Conservation (phyloP, 768 basidiomycete species). For the Termitomyces sp. region DNA sequence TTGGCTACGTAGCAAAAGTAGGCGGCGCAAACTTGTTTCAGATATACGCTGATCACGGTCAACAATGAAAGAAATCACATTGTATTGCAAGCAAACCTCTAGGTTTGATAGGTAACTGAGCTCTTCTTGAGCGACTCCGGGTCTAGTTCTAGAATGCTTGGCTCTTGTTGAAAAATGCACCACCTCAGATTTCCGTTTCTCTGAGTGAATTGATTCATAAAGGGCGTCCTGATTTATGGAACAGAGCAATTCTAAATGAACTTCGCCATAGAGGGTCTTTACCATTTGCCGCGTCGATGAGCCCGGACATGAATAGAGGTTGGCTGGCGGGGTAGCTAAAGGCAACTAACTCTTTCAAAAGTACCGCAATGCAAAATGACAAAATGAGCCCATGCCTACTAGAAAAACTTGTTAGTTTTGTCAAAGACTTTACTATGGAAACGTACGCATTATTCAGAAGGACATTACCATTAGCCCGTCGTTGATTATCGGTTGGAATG, state of each 20-base stretch:
- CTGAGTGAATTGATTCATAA: not conserved
- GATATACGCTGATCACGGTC: not conserved
- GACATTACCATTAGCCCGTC: not conserved
- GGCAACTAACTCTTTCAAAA: not conserved
- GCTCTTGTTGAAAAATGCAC: not conserved
- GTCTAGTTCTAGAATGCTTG: constrained; percentile 1
- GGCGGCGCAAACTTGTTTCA: not conserved
- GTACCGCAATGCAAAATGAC: constrained; percentile 1
- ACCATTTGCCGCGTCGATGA: not conserved
- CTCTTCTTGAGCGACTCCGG: not conserved
- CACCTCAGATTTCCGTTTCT: not conserved
- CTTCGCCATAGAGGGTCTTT: not conserved
- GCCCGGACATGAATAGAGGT: constrained; percentile 4
- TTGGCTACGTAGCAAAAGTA: constrained; percentile 1
- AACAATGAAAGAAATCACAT: not conserved
- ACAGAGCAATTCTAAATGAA: not conserved
- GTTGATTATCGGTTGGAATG: not conserved
- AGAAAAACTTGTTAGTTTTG: not conserved
- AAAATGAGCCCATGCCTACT: constrained; percentile 8
- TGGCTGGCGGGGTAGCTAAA: constrained; percentile 5
- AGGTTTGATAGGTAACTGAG: not conserved
- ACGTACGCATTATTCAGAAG: not conserved
- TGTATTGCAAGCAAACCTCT: not conserved
- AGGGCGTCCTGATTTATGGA: not conserved
- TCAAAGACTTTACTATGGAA: not conserved